A percentile compares a stretch with the other conserved stretches of the same genome.
Conservation (phyloP, 2,329 filamentous ascomycete genomes). For the Periconia digitata region DNA sequence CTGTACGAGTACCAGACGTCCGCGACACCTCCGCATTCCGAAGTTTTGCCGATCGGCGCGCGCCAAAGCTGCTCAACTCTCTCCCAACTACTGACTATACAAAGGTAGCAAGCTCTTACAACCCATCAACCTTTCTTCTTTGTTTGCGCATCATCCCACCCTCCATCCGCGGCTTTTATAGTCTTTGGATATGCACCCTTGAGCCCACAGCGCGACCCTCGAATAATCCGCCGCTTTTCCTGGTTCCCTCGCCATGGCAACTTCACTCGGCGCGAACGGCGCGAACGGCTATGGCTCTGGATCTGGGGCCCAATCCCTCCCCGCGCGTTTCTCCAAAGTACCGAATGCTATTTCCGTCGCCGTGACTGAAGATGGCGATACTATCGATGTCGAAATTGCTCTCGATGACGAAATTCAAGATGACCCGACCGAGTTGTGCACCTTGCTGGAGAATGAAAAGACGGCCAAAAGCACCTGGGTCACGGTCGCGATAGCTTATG, state of each 20-base stretch:
- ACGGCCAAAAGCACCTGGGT: conserved; percentile 95
- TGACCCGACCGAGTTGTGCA: conserved; percentile 92
- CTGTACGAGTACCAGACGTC: too few relatives aligned
- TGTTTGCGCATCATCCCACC: background rate
- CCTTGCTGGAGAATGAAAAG: conserved; percentile 89
- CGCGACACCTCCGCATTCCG: background rate
- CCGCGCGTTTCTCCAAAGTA: conserved; percentile 61
- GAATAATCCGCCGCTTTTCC: background rate
- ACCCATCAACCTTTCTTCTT: background rate
- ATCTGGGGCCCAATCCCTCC: conserved; percentile 26
- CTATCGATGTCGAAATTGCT: conserved; percentile 85
- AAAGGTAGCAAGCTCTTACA: background rate
- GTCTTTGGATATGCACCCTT: background rate
- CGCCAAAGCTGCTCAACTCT: background rate
- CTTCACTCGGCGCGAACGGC: conserved; percentile 53
- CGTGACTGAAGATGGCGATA: conserved; percentile 62
- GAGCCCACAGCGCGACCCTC: background rate
- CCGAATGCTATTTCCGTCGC: conserved; percentile 66
- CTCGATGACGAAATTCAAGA: conserved; percentile 82
- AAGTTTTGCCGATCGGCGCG: background rate
- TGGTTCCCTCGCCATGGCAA: conserved; percentile 49
- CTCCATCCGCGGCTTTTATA: too few relatives aligned
- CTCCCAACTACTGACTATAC: background rate
- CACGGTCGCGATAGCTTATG: conserved; percentile 94
- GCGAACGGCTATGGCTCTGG: conserved; percentile 48